Conservation (phyloP, 306 rosid genomes). For the Prunus armeniaca region DNA sequence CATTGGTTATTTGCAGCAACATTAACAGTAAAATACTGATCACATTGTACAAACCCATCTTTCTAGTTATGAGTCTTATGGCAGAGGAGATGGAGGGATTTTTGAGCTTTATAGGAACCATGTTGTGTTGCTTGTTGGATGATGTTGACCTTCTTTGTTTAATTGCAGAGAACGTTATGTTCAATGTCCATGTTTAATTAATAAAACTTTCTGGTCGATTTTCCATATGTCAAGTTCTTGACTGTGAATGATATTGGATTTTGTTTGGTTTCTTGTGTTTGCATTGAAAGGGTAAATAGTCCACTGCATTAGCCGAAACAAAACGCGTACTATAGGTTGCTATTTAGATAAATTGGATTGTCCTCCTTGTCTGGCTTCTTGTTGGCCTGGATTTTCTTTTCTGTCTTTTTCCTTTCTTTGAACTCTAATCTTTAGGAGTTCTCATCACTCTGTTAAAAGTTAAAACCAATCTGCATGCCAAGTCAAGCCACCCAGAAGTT, state of each 20-base stretch:
- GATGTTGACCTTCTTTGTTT: neutral
- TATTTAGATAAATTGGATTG: neutral
- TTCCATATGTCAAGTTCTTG: neutral
- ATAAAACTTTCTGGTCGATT: neutral
- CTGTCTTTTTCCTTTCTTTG: neutral
- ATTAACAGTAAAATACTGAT: neutral
- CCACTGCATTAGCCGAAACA: too few species aligned
- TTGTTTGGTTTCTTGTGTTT: too few species aligned
- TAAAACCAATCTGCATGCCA: neutral
- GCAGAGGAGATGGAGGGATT: neutral
- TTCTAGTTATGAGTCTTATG: neutral
- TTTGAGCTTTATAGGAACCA: neutral
- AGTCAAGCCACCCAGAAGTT: neutral
- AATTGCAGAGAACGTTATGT: neutral
- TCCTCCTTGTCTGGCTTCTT: neutral
- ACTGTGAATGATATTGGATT: too few species aligned
- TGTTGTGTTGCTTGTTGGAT: neutral
- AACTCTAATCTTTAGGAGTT: neutral
- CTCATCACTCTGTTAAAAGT: neutral
- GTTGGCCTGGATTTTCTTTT: too few species aligned
- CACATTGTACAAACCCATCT: neutral
- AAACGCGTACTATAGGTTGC: too few species aligned
- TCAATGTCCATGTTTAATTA: neutral
- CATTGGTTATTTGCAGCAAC: neutral
- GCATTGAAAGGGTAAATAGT: too few species aligned